A percentile compares a stretch with the other conserved stretches of the same genome.
phyloP scores from a whole-genome alignment of 805 yeast genomes.

The Sugiyamaella valdiviana region DNA sequence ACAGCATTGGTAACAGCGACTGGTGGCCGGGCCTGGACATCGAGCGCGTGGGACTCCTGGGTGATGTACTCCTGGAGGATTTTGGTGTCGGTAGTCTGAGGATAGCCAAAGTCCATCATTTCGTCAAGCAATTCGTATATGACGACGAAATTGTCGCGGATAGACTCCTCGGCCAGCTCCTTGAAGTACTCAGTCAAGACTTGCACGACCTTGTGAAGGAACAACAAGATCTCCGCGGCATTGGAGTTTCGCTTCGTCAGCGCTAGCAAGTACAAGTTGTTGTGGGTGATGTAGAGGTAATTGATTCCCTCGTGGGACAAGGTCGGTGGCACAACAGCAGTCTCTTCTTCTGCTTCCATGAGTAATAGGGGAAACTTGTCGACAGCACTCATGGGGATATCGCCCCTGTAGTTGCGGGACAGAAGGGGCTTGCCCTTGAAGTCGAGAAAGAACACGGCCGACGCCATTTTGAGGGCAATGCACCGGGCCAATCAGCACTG shows the following conservation, averaged over 20 bases:
- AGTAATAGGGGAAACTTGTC: constrained; percentile 54
- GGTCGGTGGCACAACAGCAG: constrained; percentile 40
- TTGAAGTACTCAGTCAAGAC: constrained; percentile 44
- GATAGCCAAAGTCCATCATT: constrained; percentile 82
- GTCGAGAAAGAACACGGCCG: constrained; percentile 64
- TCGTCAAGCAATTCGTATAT: constrained; percentile 83
- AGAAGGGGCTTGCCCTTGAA: constrained; percentile 61
- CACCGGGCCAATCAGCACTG: too few species aligned
- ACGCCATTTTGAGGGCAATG: constrained; percentile 44
- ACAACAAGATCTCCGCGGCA: constrained; percentile 52
- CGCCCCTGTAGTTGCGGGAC: constrained; percentile 66
- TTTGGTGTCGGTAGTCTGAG: constrained; percentile 76
- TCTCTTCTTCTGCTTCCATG: constrained; percentile 38
- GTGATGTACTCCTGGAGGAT: constrained; percentile 74
- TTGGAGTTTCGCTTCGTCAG: constrained; percentile 36
- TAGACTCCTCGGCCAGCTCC: constrained; percentile 48
- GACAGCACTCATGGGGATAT: constrained; percentile 52
- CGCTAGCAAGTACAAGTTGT: constrained; percentile 40
- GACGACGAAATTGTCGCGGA: constrained; percentile 66
- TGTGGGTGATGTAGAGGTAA: constrained; percentile 48
- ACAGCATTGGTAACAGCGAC: constrained; percentile 72
- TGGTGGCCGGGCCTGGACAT: constrained; percentile 44
- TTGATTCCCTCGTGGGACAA: constrained; percentile 44
- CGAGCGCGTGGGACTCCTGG: constrained; percentile 42
- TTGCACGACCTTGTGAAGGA: constrained; percentile 44